Evolutionary conservation across 2,329 filamentous ascomycete genomes (phyloP), one percentile per base, ranked within the genome.

Genomic region (Paracoccidioides lutzii): DNA sequence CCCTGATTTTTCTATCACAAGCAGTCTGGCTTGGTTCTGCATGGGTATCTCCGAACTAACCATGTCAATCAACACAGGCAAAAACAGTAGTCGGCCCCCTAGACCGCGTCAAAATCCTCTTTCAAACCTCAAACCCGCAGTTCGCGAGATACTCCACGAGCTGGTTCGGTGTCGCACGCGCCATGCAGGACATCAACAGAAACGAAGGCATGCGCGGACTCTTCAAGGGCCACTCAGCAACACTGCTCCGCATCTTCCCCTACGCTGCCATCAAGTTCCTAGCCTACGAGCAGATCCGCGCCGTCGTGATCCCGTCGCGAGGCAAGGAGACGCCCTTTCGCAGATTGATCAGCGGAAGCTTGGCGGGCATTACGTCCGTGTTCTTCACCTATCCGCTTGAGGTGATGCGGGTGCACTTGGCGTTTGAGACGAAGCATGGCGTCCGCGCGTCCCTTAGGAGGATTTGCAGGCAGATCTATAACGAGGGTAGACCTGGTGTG

Each of bases 181-280:
- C 93, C 32, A 86, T 97, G 71, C 80, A 81, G 62, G 87, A 90
- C 64, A 97, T 98, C 60, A 88, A 93, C 64, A 74, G 71, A 30
- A 76, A 81, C 48, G 87, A 94, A 59, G 93, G 93, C 41, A 61
- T 80, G 1, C 69, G 77, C 9, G 93, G 93, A 1, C 78, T 98
- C 5, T 98, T 90, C 73, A 86, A 93, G 53, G 93, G 93, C 5
- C 93, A 98, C 70, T 96, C 90, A 3, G 93, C 90, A 2, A 98
- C 93, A 0, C 76, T 98, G 2, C 78, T 97, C 53, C 85, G 93
- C 60, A 95, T 98, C 60, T 98, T 97, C 65, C 93, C 93, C 5
- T 98, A 98, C 70, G 93, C 91, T 14, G 91, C 88, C 48, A 95
- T 97, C 72, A 98, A 98, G 67, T 98, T 98, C 67, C 81, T 98